Evolutionary conservation across 257 asterid genomes (phyloP).

Genomic region (Nicotiana tabacum): DNA sequence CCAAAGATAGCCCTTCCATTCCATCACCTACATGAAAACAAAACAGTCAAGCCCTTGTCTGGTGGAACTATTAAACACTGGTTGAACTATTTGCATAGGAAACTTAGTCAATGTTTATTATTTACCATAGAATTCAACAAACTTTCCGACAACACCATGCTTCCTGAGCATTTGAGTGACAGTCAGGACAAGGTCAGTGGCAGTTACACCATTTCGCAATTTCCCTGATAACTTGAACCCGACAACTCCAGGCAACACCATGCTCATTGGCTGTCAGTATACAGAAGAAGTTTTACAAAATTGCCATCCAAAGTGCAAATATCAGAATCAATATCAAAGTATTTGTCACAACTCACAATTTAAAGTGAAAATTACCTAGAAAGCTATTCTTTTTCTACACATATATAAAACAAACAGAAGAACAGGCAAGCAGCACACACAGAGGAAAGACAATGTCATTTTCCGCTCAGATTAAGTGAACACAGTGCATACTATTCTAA

Average conservation of each 20-base stretch:
- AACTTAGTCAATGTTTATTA: not conserved
- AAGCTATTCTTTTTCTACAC: not conserved
- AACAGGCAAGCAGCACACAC: not conserved
- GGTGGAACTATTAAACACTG: not conserved
- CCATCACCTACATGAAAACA: conserved; percentile 56
- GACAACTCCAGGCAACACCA: conserved; percentile 94
- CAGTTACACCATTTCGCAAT: conserved; percentile 75
- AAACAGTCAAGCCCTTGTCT: conserved; percentile 1
- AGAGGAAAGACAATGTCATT: not conserved
- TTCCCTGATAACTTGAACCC: conserved; percentile 90
- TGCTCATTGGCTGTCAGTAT: conserved; percentile 81
- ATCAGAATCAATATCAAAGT: not conserved
- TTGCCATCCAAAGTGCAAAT: conserved; percentile 14
- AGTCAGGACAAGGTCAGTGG: conserved; percentile 83
- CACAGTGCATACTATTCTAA: not conserved
- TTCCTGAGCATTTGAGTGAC: conserved; percentile 86
- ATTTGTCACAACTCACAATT: not conserved
- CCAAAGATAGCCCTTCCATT: conserved; percentile 77
- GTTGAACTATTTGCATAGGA: not conserved
- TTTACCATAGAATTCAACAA: conserved; percentile 75
- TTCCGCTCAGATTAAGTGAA: not conserved
- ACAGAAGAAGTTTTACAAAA: conserved; percentile 14
- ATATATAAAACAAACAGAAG: not conserved
- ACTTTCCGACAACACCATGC: conserved; percentile 90
- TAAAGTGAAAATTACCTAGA: not conserved